Evolutionary conservation across 148 eudicot species (phyloP).

Genomic region (Camellia lanceoleosa): DNA sequence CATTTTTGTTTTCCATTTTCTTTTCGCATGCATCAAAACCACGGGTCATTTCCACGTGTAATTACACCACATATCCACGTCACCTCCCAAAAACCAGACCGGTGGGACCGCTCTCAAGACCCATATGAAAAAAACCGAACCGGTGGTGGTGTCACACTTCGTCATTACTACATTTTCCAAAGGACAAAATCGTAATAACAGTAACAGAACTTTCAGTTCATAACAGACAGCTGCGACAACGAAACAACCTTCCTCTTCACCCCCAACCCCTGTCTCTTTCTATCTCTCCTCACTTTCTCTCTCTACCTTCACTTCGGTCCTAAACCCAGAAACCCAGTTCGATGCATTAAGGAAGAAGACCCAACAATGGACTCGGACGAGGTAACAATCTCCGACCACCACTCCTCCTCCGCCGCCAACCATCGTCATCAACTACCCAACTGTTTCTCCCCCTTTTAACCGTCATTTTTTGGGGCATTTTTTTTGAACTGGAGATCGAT

Average conservation of each 20-base stretch:
- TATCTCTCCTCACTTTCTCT: neutral
- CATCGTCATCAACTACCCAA: conserved; percentile 22
- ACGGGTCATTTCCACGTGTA: no score
- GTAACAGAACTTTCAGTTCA: conserved; percentile 49
- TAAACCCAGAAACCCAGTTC: neutral
- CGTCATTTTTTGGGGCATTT: conserved; percentile 12
- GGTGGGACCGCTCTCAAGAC: no score
- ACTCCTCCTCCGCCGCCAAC: conserved; percentile 7
- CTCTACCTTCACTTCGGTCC: conserved; percentile 6
- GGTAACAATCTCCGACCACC: conserved; percentile 9
- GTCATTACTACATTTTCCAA: conserved; percentile 5
- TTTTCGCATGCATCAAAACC: no score
- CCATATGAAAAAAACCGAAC: no score
- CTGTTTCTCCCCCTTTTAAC: conserved; percentile 21
- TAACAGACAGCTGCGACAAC: conserved; percentile 61
- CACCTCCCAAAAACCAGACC: no score
- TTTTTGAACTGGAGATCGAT: conserved; percentile 11
- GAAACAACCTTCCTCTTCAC: conserved; percentile 17
- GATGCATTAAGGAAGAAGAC: neutral
- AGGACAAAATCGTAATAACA: conserved; percentile 26
- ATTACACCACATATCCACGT: no score
- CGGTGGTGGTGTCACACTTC: conserved; percentile 17
- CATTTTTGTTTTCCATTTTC: no score
- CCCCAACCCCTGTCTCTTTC: no score
- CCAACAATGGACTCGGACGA: conserved; percentile 19